Evolutionary conservation across 2,329 filamentous ascomycete genomes (phyloP).

Genomic region (Coleophoma eucalyptorum): DNA sequence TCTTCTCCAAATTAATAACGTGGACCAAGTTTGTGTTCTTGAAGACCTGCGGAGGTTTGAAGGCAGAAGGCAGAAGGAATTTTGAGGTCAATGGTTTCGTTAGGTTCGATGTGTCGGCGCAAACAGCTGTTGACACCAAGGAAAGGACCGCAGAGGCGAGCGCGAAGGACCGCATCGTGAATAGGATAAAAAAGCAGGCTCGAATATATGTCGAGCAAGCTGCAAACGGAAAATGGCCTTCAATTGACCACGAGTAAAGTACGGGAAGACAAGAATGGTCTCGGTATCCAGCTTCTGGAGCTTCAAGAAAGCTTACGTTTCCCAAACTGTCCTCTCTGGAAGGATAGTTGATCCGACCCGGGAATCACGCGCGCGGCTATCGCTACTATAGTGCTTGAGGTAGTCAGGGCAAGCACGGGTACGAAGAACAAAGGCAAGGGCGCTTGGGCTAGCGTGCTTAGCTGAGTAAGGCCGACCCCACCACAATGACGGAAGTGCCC

Average conservation of each 20-base stretch:
- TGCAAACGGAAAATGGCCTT: constrained; percentile 5
- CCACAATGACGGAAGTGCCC: no score
- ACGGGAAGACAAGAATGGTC: background rate
- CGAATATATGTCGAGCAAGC: constrained; percentile 9
- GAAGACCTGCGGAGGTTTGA: constrained; percentile 86
- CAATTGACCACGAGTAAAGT: constrained; percentile 5
- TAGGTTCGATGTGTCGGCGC: constrained; percentile 22
- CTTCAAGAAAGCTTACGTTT: constrained; percentile 16
- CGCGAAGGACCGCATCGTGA: constrained; percentile 30
- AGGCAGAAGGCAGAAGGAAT: constrained; percentile 57
- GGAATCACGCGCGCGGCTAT: background rate
- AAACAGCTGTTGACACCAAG: constrained; percentile 32
- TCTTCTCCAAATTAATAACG: constrained; percentile 88
- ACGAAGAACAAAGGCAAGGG: no score
- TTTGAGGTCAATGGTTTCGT: constrained; percentile 46
- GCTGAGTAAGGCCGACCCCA: no score
- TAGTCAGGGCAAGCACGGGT: no score
- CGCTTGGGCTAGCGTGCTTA: no score
- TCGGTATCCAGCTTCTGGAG: constrained; percentile 5
- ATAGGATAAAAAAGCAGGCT: constrained; percentile 11
- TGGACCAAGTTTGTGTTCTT: constrained; percentile 91
- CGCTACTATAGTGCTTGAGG: no score
- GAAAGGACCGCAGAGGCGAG: constrained; percentile 56
- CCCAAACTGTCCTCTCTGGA: background rate
- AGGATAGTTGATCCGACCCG: no score